These are phyloP conservation scores for Bidens hawaiensis DNA, from an alignment of 140 eudicot genomes.

Conservation along the genomic window DNA sequence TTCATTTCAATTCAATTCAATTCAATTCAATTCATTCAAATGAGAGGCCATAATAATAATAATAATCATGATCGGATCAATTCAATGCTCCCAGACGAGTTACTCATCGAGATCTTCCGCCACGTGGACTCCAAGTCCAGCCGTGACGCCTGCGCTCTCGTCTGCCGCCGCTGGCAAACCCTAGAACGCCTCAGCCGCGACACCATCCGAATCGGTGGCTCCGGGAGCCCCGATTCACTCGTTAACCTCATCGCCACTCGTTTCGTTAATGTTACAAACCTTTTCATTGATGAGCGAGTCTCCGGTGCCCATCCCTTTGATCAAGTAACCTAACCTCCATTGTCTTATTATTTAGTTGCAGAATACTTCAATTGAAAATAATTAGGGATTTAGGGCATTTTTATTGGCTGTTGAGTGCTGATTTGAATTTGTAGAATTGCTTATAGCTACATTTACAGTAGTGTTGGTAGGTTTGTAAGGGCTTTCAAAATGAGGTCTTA, in stretches of 20 bases:
- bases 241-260: constrained; percentile 33
- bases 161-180: constrained; percentile 57
- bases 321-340: constrained; percentile 26
- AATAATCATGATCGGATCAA: constrained; percentile 60
- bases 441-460: no score
- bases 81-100: constrained; percentile 51
- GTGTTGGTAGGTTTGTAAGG: no score
- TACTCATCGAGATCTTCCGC: constrained; percentile 50
- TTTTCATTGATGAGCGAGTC: constrained; percentile 53
- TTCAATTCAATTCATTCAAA: not conserved
- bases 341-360: no score
- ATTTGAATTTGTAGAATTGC: no score
- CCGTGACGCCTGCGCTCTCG: constrained; percentile 63
- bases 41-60: no score
- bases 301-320: constrained; percentile 39
- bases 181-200: constrained; percentile 62
- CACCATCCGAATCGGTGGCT: constrained; percentile 57
- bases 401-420: no score
- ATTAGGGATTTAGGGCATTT: no score
- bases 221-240: constrained; percentile 47
- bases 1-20: not conserved
- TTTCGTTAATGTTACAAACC: constrained; percentile 37
- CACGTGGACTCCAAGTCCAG: constrained; percentile 35
- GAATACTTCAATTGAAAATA: no score
- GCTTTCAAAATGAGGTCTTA: no score